Percentiles rank a stretch among this genome's conserved stretches.
These are phyloP conservation scores for Kodamaea alishanica DNA, from an alignment of 1,139 yeast genomes.

Conservation along the genomic window DNA sequence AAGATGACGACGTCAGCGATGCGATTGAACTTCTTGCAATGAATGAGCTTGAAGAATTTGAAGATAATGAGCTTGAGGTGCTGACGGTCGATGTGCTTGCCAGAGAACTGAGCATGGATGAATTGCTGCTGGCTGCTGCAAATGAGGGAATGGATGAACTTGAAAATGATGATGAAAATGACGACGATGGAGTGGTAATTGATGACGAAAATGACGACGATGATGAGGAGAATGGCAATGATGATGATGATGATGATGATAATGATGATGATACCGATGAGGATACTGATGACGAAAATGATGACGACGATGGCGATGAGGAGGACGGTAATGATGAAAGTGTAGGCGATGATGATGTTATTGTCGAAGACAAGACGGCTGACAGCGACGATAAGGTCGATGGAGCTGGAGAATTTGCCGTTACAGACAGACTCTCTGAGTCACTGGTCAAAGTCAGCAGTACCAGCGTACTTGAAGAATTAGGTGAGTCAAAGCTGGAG, in stretches of 20 bases:
- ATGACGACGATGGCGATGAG: slow-evolving; percentile 1
- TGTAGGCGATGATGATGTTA: background rate
- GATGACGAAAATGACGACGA: too few relatives aligned
- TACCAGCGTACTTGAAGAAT: too few relatives aligned
- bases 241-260: background rate
- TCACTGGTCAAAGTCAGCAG: too few relatives aligned
- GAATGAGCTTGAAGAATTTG: background rate
- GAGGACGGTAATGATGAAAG: background rate
- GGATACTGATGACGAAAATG: slow-evolving; percentile 1
- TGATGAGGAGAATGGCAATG: too few relatives aligned
- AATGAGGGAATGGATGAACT: background rate
- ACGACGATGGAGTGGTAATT: too few relatives aligned
- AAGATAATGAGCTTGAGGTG: background rate
- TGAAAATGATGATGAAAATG: background rate
- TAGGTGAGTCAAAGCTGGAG: too few relatives aligned
- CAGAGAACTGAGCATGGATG: too few relatives aligned
- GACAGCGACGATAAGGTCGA: background rate
- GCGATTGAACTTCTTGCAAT: slow-evolving; percentile 1
- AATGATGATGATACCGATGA: background rate
- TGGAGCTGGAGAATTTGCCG: background rate
- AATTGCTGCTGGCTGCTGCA: background rate
- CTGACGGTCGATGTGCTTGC: background rate
- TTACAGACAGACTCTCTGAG: too few relatives aligned
- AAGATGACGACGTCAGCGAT: slow-evolving; percentile 1
- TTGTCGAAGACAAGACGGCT: background rate